These are phyloP conservation scores for Margaritispora aquatica DNA, from an alignment of 495 filamentous ascomycete species.

Conservation along the genomic window DNA sequence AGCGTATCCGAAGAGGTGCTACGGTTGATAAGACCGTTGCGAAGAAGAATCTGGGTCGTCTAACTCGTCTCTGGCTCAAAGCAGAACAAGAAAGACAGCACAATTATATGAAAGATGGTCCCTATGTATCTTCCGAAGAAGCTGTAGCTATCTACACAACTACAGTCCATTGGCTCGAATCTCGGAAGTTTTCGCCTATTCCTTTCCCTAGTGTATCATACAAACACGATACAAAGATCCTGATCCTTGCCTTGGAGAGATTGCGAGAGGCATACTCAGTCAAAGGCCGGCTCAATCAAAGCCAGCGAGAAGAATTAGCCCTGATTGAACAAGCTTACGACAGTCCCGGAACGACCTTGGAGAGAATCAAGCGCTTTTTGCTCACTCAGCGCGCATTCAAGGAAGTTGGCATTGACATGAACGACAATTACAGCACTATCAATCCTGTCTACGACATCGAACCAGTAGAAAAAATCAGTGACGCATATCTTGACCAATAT, in stretches of 20 bases:
- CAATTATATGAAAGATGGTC: conserved; percentile 99
- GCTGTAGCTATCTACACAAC: conserved; percentile 98
- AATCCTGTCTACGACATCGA: conserved; percentile 99
- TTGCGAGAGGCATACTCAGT: conserved; percentile 96
- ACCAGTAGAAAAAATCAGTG: conserved; percentile 99
- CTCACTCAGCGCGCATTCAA: conserved; percentile 98
- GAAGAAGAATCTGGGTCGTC: conserved; percentile 96
- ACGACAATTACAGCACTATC: conserved; percentile 98
- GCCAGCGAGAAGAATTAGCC: conserved; percentile 93
- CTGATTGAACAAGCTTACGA: conserved; percentile 99
- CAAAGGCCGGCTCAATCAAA: conserved; percentile 95
- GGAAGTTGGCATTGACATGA: conserved; percentile 99
- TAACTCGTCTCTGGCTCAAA: conserved; percentile 96
- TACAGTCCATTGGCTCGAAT: conserved; percentile 98
- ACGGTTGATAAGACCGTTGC: conserved; percentile 99
- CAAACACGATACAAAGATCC: conserved; percentile 99
- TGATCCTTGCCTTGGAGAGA: conserved; percentile 93
- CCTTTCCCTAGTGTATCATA: conserved; percentile 99
- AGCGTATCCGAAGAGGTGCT: conserved; percentile 90
- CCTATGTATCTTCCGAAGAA: conserved; percentile 97
- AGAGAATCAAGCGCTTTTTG: conserved; percentile 95
- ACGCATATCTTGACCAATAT: conserved; percentile 98
- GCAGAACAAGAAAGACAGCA: conserved; percentile 98
- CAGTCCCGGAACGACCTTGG: conserved; percentile 91
- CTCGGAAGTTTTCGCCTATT: conserved; percentile 95